Evolutionary conservation across 495 filamentous ascomycete species (phyloP), one percentile per base, ranked within the genome.

Genomic region (Platismatia glauca): DNA sequence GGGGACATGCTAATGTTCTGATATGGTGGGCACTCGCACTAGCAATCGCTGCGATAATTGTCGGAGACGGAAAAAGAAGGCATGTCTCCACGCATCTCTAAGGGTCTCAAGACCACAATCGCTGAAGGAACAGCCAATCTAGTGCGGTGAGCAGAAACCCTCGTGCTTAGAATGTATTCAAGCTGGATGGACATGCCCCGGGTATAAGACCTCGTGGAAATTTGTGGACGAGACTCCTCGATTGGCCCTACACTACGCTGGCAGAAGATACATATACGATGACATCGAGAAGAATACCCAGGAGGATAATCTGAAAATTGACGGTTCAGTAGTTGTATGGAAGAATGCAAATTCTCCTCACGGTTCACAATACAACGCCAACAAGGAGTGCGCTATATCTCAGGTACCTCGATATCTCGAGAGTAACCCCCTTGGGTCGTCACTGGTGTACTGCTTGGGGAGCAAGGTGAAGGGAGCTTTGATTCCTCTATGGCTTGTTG

Each of bases 11-110:
- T 37, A 7, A n/a, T 31, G 16, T 13, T 41, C 7, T 33, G 31
- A 24, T 44, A 59, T 59, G 57, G 57, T 59, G 13, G 57, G 57
- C 24, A 18, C 43, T 12, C 29, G 29, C 22, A 59, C 57, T 15
- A 59, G 57, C 27, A 59, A 59, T 59, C 57, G 57, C 33, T 59
- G 57, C 15, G 57, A 46, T 4, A 59, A 59, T 22, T 59, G 57
- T 59, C 57, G 57, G 13, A 59, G 22, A 22, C 38, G 57, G 18
- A 59, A 59, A 59, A 59, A 59, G 39, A 59, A 59, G 57, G 57
- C 43, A 59, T 24, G 29, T n/a, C 33, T 59, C n/a, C 38, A 6
- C n/a, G 11, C 38, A 43, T 33, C 33, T 22, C 9, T 7, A n/a
- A n/a, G n/a, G n/a, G n/a, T n/a, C n/a, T 38, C 44, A 7, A 48